Percentiles rank a stretch among this genome's conserved stretches.
These are phyloP conservation scores for Dioszegia hungarica DNA, from an alignment of 768 basidiomycete genomes.

Conservation along the genomic window DNA sequence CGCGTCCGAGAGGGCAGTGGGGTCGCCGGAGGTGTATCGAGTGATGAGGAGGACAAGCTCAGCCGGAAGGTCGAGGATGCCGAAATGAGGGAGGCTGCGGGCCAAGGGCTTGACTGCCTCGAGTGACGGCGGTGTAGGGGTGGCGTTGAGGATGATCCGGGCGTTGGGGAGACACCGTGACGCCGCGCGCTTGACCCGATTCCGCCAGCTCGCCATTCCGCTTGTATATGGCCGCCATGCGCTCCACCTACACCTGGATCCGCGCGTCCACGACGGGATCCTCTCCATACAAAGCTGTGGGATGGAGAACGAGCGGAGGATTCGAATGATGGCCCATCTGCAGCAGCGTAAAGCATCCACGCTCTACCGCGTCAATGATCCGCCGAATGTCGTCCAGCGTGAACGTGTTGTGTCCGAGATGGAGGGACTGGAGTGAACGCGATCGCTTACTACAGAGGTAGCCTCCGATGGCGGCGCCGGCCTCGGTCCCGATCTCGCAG, in stretches of 20 bases:
- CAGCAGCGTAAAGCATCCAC: conserved; percentile 19
- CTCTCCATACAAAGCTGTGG: too few species aligned
- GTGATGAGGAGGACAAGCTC: conserved; percentile 29
- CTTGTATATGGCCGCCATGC: conserved; percentile 17
- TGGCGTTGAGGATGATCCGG: conserved; percentile 24
- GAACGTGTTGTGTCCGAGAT: conserved; percentile 9
- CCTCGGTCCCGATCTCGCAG: too few species aligned
- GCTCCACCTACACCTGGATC: conserved; percentile 11
- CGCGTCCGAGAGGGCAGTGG: conserved; percentile 21
- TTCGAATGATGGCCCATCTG: too few species aligned
- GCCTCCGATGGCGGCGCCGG: too few species aligned
- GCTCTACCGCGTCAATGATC: conserved; percentile 27
- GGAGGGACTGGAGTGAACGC: too few species aligned
- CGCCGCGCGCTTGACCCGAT: conserved; percentile 15
- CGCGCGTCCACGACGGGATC: neutral
- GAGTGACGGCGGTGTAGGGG: neutral
- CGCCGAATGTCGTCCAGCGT: conserved; percentile 11
- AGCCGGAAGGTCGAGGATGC: conserved; percentile 23
- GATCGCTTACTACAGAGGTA: too few species aligned
- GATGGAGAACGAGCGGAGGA: too few species aligned
- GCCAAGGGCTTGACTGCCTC: too few species aligned
- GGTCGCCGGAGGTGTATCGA: conserved; percentile 17
- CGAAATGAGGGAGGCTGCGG: conserved; percentile 6
- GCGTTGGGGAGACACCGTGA: conserved; percentile 10
- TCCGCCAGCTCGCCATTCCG: conserved; percentile 23